Evolutionary conservation across 108 stramenopile genomes (phyloP).

Genomic region (Bacterosira constricta): DNA sequence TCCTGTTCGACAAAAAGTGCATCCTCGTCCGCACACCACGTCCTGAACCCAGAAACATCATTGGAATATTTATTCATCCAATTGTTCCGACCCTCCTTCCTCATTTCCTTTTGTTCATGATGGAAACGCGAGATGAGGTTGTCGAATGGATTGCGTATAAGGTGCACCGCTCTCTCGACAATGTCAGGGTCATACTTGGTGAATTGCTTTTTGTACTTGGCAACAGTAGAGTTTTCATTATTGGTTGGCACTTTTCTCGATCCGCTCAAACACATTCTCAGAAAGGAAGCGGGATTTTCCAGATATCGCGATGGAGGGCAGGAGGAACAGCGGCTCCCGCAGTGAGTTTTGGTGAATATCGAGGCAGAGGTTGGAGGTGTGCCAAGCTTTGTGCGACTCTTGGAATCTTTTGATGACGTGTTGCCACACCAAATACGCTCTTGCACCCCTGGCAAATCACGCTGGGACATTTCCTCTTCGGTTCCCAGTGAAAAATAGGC

Average conservation of each 20-base stretch:
- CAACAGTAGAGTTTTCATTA: too few relatives aligned
- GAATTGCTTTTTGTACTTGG: conserved; percentile 31
- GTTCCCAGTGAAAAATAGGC: not conserved
- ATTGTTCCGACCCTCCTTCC: conserved; percentile 19
- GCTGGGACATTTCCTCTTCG: not conserved
- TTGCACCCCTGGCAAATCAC: not conserved
- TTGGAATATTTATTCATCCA: conserved; percentile 42
- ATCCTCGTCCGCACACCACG: conserved; percentile 66
- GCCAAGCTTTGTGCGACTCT: not conserved
- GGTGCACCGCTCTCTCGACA: conserved; percentile 59
- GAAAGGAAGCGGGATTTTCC: conserved; percentile 35
- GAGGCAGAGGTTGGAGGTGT: conserved; percentile 33
- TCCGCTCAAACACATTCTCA: conserved; percentile 35
- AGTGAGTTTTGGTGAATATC: conserved; percentile 85
- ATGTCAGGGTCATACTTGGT: conserved; percentile 38
- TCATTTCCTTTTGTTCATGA: conserved; percentile 46
- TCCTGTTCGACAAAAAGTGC: conserved; percentile 23
- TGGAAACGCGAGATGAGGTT: conserved; percentile 77
- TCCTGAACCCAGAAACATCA: conserved; percentile 51
- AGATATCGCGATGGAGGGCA: conserved; percentile 67
- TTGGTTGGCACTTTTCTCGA: conserved; percentile 28
- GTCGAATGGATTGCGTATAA: conserved; percentile 76
- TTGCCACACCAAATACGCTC: not conserved
- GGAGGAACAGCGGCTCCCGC: conserved; percentile 63
- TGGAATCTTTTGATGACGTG: not conserved